Conservation (phyloP, 2,329 filamentous ascomycete species). For the Sporothrix euskadiensis region DNA sequence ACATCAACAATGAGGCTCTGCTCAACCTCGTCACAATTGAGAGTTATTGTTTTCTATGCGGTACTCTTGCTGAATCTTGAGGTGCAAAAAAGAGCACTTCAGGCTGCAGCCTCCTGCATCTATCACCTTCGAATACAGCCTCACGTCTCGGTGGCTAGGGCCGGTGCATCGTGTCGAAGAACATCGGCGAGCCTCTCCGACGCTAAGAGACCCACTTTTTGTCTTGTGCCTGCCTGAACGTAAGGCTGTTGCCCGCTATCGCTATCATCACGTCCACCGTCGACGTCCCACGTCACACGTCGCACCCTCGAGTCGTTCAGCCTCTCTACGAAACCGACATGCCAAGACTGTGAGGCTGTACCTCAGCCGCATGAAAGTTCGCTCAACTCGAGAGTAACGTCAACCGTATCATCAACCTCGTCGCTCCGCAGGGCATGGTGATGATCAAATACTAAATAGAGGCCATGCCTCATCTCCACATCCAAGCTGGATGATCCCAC, state of each 20-base stretch:
- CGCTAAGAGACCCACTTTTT: constrained; percentile 18
- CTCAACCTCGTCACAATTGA: background rate
- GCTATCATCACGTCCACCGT: background rate
- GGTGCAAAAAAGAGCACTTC: background rate
- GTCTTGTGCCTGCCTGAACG: background rate
- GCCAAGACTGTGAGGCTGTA: constrained; percentile 17
- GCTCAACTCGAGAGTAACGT: background rate
- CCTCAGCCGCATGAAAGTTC: background rate
- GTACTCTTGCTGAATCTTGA: too few relatives aligned
- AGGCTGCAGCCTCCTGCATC: background rate
- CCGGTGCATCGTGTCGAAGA: constrained; percentile 6
- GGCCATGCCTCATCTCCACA: constrained; percentile 14
- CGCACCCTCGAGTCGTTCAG: too few relatives aligned
- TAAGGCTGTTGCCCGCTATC: background rate
- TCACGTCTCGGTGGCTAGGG: background rate
- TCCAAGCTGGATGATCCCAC: background rate
- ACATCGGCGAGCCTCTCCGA: constrained; percentile 25
- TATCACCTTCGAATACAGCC: background rate
- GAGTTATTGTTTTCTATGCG: background rate
- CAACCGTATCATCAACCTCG: background rate
- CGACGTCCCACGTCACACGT: background rate
- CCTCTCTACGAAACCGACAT: background rate
- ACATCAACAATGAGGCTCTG: background rate
- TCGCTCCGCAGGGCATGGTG: background rate
- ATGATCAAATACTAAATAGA: background rate